Evolutionary conservation across 495 filamentous ascomycete genomes (phyloP).

Genomic region (Penicillium steckii): DNA sequence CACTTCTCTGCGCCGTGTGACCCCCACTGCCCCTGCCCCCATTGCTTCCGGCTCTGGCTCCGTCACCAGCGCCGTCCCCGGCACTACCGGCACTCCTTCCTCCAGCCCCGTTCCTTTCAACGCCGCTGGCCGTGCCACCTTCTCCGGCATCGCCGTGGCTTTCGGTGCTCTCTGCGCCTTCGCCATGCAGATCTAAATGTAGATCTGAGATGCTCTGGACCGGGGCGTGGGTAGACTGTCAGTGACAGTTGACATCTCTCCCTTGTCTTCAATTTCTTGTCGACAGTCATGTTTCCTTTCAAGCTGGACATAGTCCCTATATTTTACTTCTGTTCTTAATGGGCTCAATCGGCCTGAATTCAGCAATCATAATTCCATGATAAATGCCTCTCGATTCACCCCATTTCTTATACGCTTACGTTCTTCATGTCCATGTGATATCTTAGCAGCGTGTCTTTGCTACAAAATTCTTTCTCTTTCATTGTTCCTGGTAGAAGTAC

Average conservation of each 20-base stretch:
- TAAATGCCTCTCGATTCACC: conserved; percentile 8
- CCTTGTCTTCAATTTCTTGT: conserved; percentile 1
- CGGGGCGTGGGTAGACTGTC: neutral
- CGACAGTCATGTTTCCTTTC: conserved; percentile 6
- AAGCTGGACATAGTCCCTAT: conserved; percentile 9
- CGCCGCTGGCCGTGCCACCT: conserved; percentile 27
- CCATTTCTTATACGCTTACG: neutral
- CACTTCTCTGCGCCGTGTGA: conserved; percentile 7
- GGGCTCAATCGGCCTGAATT: conserved; percentile 7
- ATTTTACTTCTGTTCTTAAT: conserved; percentile 14
- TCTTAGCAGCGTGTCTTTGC: neutral
- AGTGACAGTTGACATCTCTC: conserved; percentile 1
- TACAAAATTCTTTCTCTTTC: neutral
- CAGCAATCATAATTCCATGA: conserved; percentile 23
- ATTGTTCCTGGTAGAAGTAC: too few species aligned
- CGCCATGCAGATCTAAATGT: conserved; percentile 26
- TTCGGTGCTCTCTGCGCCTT: conserved; percentile 22
- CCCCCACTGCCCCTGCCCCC: conserved; percentile 10
- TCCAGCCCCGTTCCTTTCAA: conserved; percentile 20
- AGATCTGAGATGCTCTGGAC: neutral
- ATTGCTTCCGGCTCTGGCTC: conserved; percentile 1
- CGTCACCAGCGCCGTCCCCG: neutral
- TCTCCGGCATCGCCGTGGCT: conserved; percentile 24
- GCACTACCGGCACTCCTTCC: conserved; percentile 2
- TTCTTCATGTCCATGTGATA: conserved; percentile 4